Conservation (phyloP, 2,329 filamentous ascomycete species). For the Davidsoniella eucalypti region DNA sequence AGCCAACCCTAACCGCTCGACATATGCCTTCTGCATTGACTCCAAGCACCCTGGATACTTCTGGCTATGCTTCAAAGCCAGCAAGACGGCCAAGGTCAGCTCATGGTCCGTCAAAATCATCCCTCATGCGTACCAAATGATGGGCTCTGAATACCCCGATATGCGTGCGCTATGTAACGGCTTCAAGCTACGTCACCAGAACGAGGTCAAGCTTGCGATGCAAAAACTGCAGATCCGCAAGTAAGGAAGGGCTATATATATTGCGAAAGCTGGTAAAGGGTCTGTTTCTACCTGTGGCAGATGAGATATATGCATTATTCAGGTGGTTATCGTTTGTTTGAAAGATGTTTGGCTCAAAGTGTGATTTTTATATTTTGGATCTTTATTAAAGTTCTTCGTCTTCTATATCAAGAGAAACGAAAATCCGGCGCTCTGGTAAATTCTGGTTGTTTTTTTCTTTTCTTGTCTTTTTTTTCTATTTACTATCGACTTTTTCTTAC, state of each 20-base stretch:
- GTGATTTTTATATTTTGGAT: too few species aligned
- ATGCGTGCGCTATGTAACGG: conserved; percentile 93
- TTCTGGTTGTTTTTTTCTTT: neutral
- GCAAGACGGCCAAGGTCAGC: conserved; percentile 53
- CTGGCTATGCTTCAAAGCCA: conserved; percentile 89
- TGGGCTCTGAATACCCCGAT: conserved; percentile 78
- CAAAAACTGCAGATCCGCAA: conserved; percentile 14
- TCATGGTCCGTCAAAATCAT: conserved; percentile 81
- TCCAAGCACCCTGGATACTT: conserved; percentile 88
- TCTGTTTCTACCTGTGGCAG: neutral
- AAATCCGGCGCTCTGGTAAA: too few species aligned
- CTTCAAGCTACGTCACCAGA: conserved; percentile 70
- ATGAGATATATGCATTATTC: neutral
- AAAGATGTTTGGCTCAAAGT: neutral
- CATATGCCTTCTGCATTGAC: conserved; percentile 93
- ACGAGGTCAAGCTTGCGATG: conserved; percentile 43
- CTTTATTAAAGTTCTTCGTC: too few species aligned
- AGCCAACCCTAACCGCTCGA: conserved; percentile 83
- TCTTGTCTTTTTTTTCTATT: neutral
- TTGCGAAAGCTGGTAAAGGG: neutral
- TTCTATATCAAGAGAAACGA: too few species aligned
- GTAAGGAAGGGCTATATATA: neutral
- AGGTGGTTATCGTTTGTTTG: neutral
- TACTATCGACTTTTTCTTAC: too few species aligned
- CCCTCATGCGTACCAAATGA: conserved; percentile 82